Evolutionary conservation across 805 yeast genomes (phyloP).

Genomic region (Ogataea dorogensis): DNA sequence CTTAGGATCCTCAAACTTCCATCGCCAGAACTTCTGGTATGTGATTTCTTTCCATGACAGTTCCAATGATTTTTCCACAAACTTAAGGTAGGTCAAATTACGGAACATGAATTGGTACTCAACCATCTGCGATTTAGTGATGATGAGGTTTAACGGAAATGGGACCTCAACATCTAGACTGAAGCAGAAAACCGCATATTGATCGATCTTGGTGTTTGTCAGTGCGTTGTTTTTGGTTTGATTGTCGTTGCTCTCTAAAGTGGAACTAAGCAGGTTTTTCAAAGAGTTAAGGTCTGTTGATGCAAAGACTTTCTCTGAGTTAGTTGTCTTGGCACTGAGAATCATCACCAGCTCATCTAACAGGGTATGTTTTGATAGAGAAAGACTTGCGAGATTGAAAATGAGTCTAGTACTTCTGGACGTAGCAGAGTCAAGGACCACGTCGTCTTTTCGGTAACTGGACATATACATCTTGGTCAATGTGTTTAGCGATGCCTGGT

Average conservation of each 20-base stretch:
- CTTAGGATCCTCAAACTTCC: constrained; percentile 40
- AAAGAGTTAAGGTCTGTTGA: constrained; percentile 44
- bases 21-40: constrained; percentile 66
- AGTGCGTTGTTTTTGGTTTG: constrained; percentile 14
- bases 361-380: constrained; percentile 22
- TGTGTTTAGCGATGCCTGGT: constrained; percentile 29
- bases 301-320: constrained; percentile 49
- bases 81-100: constrained; percentile 61
- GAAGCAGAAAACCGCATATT: constrained; percentile 48
- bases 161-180: constrained; percentile 66
- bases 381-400: constrained; percentile 18
- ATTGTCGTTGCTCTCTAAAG: constrained; percentile 33
- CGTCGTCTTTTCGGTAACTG: constrained; percentile 19
- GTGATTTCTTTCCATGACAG: constrained; percentile 71
- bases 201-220: constrained; percentile 36
- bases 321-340: constrained; percentile 52
- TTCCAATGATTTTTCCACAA: constrained; percentile 57
- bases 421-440: constrained; percentile 2
- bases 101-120: constrained; percentile 82
- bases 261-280: constrained; percentile 43
- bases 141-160: constrained; percentile 78
- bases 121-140: constrained; percentile 65
- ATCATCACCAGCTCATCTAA: constrained; percentile 43
- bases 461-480: constrained; percentile 33
- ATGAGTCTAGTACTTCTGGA: constrained; percentile 28